Conservation (phyloP, 2,329 filamentous ascomycete genomes). For the Fusarium lateritium region DNA sequence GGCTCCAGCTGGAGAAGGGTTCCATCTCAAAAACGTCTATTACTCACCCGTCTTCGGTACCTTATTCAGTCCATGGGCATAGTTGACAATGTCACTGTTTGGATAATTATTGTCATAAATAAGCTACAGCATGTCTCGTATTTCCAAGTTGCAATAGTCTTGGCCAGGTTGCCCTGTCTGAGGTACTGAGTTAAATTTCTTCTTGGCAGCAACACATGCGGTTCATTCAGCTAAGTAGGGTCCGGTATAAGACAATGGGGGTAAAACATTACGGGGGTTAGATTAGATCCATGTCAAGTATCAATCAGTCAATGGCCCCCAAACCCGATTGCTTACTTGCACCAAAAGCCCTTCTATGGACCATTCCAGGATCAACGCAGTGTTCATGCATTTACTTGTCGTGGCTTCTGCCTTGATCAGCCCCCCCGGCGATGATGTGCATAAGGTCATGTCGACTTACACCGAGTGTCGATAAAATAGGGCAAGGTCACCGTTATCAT, state of each 20-base stretch:
- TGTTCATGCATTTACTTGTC: constrained; percentile 16
- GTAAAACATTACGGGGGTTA: constrained; percentile 5
- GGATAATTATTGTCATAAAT: no score
- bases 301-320: neutral
- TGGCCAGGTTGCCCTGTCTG: neutral
- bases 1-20: neutral
- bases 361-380: constrained; percentile 11
- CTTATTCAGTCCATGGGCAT: no score
- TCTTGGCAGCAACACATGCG: neutral
- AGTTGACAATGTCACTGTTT: no score
- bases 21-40: no score
- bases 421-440: constrained; percentile 36
- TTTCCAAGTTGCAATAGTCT: no score
- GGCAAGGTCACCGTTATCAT: constrained; percentile 1
- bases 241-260: neutral
- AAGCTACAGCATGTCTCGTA: no score
- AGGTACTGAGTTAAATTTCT: no score
- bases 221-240: neutral
- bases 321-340: constrained; percentile 9
- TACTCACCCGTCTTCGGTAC: no score
- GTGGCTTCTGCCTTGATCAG: constrained; percentile 19
- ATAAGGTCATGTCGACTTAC: constrained; percentile 22
- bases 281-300: constrained; percentile 5
- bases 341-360: neutral
- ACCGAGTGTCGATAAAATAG: constrained; percentile 21